Evolutionary conservation across 1,284 basidiomycete genomes (phyloP).

Genomic region (Ganoderma meredithae): DNA sequence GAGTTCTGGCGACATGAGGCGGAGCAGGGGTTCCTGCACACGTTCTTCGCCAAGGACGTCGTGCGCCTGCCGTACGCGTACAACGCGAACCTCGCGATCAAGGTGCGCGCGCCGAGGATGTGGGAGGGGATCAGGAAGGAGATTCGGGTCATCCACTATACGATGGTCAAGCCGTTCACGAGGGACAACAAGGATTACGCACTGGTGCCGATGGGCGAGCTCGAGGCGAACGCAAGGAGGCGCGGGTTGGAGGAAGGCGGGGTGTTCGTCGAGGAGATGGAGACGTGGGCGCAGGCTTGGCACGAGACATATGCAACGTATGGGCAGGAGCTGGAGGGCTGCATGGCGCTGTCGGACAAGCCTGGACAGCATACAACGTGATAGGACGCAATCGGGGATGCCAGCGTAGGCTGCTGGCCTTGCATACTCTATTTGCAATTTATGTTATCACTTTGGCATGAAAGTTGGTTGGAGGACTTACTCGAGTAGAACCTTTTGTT

Average conservation of each 20-base stretch:
- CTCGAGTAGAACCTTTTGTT: neutral
- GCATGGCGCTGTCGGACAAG: slow-evolving; percentile 25
- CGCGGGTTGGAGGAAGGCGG: slow-evolving; percentile 36
- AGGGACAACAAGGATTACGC: slow-evolving; percentile 31
- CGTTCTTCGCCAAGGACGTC: slow-evolving; percentile 49
- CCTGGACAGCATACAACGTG: slow-evolving; percentile 9
- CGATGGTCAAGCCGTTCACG: slow-evolving; percentile 49
- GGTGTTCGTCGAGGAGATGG: slow-evolving; percentile 43
- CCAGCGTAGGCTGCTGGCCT: neutral
- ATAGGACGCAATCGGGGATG: neutral
- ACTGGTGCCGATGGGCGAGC: slow-evolving; percentile 37
- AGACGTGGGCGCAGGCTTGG: slow-evolving; percentile 45
- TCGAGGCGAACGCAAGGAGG: slow-evolving; percentile 36
- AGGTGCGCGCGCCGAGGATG: slow-evolving; percentile 42
- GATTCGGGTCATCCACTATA: slow-evolving; percentile 51
- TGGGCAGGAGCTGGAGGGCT: slow-evolving; percentile 26
- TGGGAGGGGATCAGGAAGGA: slow-evolving; percentile 46
- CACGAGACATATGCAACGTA: slow-evolving; percentile 37
- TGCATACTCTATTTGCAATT: neutral
- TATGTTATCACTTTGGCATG: too few relatives aligned
- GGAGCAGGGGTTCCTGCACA: slow-evolving; percentile 55
- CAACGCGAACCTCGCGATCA: slow-evolving; percentile 56
- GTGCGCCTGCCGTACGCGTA: slow-evolving; percentile 53
- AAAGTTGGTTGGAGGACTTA: neutral
- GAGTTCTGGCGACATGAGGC: slow-evolving; percentile 44